Evolutionary conservation across 805 yeast species (phyloP).

Genomic region (Candida vartiovaarae): DNA sequence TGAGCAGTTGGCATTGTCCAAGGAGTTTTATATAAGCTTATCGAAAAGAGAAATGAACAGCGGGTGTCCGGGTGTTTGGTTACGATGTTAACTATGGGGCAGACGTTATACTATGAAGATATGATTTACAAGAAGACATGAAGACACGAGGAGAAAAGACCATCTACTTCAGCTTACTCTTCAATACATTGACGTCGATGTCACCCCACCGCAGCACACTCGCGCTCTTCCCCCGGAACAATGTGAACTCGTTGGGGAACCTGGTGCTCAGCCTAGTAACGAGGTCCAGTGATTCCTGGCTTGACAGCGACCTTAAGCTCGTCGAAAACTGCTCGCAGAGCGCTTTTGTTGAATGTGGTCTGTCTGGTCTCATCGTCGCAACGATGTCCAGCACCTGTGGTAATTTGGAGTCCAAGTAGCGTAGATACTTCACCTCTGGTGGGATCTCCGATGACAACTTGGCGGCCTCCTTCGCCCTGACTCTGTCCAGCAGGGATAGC

Average conservation of each 20-base stretch:
- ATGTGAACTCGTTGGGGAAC: conserved; percentile 16
- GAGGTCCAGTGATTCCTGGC: conserved; percentile 18
- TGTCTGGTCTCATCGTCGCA: conserved; percentile 17
- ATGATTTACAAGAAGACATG: no score
- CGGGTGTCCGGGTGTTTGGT: no score
- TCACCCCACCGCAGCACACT: conserved; percentile 20
- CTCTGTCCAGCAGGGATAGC: conserved; percentile 32
- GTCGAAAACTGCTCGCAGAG: conserved; percentile 14
- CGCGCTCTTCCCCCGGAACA: conserved; percentile 10
- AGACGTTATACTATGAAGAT: no score
- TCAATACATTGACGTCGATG: conserved; percentile 14
- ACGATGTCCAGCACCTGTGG: conserved; percentile 27
- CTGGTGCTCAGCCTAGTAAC: conserved; percentile 9
- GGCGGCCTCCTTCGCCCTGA: conserved; percentile 29
- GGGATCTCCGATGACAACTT: conserved; percentile 8
- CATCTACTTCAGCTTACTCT: conserved; percentile 1
- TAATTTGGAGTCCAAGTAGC: conserved; percentile 24
- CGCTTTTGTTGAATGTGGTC: conserved; percentile 15
- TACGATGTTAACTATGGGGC: no score
- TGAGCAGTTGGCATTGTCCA: no score
- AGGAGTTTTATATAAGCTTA: no score
- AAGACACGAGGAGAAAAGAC: no score
- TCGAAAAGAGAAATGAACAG: no score
- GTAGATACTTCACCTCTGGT: conserved; percentile 21
- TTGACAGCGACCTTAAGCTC: conserved; percentile 13